Evolutionary conservation across 163 green algal genomes (phyloP), one percentile per base, ranked within the genome.

Genomic region (Chlamydomonas reinhardtii): DNA sequence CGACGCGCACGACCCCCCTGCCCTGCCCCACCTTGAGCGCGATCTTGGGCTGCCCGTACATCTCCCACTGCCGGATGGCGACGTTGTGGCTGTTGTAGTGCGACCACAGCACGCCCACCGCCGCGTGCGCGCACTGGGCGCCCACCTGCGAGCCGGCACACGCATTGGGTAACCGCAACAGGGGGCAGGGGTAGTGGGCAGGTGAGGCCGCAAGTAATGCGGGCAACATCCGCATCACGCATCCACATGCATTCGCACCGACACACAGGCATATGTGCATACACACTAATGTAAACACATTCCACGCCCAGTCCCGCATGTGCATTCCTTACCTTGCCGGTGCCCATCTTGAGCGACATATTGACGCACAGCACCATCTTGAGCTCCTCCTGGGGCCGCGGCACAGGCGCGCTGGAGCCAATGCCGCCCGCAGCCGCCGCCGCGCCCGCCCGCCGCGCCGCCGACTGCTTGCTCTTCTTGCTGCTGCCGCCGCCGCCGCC

Each of bases 111-210:
- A 94, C 91, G 4, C 94, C 95, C 22, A 95, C 89, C 0, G 93
- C 94, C 27, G 94, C 95, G 80, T 98, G 95, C 19, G 92, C 95
- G 82, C 95, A 97, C 78, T 98, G 95, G 17, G 95, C 95, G 29
- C 91, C 94, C 15, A 84, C 76, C 59, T 66, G 39, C 39, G 39
- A 5, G 39, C 39, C 39, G 39, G n/a, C n/a, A n/a, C n/a, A 27
- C 22, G 56, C 19, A 65, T 24, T 24, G 94, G 90, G 68, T 61
- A 31, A 27, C n/a, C n/a, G n/a, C n/a, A n/a, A n/a, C n/a, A n/a
- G n/a, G 20, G 56, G 56, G 56, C 14, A 22, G 17, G 2, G 19
- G 20, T 64, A 25, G 56, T 16, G 34, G n/a, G 20, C 31, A 34
- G n/a, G 68, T 52, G 32, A n/a, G 74, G 19, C 73, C 20, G n/a